Conservation (phyloP, 345 rosid genomes). For the Pelargonium nanum region DNA sequence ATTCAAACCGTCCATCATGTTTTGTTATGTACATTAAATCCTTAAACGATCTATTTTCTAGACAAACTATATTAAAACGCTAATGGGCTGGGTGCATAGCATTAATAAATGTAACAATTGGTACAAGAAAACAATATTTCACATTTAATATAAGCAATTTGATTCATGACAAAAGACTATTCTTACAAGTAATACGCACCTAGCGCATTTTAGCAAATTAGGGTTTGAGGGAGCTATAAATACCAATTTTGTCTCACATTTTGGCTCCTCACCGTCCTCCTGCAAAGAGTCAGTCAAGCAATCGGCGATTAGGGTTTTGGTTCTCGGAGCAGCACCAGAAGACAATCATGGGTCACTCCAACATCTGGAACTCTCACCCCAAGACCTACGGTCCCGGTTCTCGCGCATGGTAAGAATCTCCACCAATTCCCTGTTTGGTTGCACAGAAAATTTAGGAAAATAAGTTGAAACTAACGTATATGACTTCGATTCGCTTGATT, state of each 20-base stretch:
- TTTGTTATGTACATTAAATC: no score
- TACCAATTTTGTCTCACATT: background rate
- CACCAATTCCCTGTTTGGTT: background rate
- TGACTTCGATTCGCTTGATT: background rate
- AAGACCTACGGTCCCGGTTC: slow-evolving; percentile 49
- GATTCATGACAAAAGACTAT: no score
- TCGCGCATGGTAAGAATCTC: slow-evolving; percentile 28
- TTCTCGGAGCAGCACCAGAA: slow-evolving; percentile 1
- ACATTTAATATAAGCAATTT: no score
- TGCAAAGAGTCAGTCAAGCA: background rate
- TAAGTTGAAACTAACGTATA: background rate
- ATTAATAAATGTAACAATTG: no score
- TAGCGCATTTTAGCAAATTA: background rate
- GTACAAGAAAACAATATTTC: no score
- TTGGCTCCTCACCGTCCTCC: background rate
- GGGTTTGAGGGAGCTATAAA: background rate
- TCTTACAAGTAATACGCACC: background rate
- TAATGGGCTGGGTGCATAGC: no score
- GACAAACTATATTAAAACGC: no score
- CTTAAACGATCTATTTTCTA: no score
- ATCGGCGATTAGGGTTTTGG: background rate
- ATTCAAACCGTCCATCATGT: no score
- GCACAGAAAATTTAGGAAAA: background rate
- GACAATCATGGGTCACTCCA: slow-evolving; percentile 41
- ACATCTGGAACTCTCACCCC: slow-evolving; percentile 56